Evolutionary conservation across 192 early-diverging fungal species (phyloP), one percentile per base, ranked within the genome.

Genomic region (Podila clonocystis): DNA sequence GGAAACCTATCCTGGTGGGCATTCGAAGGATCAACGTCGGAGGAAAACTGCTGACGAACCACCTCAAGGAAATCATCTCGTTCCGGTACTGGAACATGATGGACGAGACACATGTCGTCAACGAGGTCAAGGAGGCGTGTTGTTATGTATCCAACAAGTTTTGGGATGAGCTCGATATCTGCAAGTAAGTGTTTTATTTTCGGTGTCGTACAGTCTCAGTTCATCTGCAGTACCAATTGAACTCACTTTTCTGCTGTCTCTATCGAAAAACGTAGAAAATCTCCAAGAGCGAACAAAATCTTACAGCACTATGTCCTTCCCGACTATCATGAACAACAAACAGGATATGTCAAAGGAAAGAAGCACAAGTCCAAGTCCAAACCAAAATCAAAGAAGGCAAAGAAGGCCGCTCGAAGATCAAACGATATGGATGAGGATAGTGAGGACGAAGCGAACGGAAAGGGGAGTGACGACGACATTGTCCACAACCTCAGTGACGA

Each of bases 41-140:
- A 36, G 95, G 95, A 5, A 95, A 94, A 50, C 79, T 97, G 50
- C 76, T 97, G 67, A 97, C 95, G 11, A 97, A 92, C 73, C 93
- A 95, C 61, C 79, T 97, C 15, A 97, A 97, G 70, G 95, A 97
- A 67, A 88, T 91, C n/a, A 91, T 97, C 26, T 95, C 95, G n/a
- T 97, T 97, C 70, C 85, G 95, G 58, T 90, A 94, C 68, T 97
- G 93, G 89, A 92, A 97, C 70, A 97, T 97, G 95, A 97, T 95
- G 94, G 94, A 97, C 62, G 94, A 97, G 78, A 93, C 94, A 0
- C 92, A 88, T 63, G 84, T 97, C n/a, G 90, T 97, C 62, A 93
- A 92, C 67, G 85, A 93, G 24, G 90, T 94, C 67, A 97, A 97
- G 82, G 94, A 96, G 80, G 82, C 86, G 7, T 94, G 93, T 73